Conservation (phyloP, 257 asterid genomes). For the Coffea canephora region DNA sequence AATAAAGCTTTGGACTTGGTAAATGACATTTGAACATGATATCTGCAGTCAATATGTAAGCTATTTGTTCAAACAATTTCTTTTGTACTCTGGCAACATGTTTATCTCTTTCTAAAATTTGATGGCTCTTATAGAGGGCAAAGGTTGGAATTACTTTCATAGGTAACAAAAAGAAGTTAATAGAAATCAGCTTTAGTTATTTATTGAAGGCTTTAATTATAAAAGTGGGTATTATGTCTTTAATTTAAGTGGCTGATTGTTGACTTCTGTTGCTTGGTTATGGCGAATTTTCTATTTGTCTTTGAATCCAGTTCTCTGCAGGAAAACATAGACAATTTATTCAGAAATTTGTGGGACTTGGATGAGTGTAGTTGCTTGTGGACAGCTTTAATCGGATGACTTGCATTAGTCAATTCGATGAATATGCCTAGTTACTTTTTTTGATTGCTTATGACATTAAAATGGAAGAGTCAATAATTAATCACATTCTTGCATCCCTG, state of each 20-base stretch:
- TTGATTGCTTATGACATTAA: not conserved
- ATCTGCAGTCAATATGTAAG: no score
- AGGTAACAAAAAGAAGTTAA: no score
- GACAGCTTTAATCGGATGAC: not conserved
- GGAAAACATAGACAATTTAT: not conserved
- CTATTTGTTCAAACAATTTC: not conserved
- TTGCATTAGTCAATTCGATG: not conserved
- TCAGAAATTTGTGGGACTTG: not conserved
- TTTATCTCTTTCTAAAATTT: not conserved
- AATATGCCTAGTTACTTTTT: not conserved
- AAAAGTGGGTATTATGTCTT: not conserved
- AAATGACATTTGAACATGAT: not conserved
- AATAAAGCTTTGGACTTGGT: not conserved
- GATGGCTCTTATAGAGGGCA: not conserved
- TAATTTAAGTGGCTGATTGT: not conserved
- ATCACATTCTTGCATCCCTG: not conserved
- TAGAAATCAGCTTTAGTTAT: not conserved
- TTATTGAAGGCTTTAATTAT: not conserved
- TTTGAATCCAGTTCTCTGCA: not conserved
- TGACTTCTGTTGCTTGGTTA: not conserved
- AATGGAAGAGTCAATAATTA: not conserved
- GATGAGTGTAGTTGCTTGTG: not conserved
- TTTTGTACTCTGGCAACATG: not conserved
- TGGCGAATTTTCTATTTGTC: not conserved
- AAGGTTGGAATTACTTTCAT: not conserved